Evolutionary conservation across 1,139 yeast genomes (phyloP).

Genomic region (Saccharomyces hybrid): DNA sequence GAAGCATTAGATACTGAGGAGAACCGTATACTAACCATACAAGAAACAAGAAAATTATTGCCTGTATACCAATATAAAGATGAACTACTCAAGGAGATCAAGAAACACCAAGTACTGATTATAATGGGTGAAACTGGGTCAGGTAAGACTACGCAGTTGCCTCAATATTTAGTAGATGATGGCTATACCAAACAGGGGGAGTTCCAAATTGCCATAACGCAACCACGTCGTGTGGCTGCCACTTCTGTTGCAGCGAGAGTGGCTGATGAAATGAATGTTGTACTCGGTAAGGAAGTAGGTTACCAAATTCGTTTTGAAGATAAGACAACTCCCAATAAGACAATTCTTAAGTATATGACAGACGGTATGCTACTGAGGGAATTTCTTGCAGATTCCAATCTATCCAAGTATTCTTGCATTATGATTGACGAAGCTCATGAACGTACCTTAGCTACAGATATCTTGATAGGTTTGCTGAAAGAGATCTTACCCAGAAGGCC

Average conservation of each 20-base stretch:
- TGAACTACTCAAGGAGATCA: conserved; percentile 50
- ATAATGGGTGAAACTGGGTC: conserved; percentile 98
- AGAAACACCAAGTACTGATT: conserved; percentile 66
- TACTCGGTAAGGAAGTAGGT: conserved; percentile 57
- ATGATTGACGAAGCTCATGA: conserved; percentile 98
- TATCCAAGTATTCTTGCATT: conserved; percentile 63
- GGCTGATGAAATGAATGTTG: conserved; percentile 55
- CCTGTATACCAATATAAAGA: conserved; percentile 67
- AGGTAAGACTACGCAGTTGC: conserved; percentile 92
- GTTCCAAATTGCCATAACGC: conserved; percentile 59
- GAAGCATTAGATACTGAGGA: conserved; percentile 38
- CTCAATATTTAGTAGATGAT: conserved; percentile 78
- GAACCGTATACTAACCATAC: conserved; percentile 35
- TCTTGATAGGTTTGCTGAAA: conserved; percentile 73
- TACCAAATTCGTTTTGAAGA: conserved; percentile 63
- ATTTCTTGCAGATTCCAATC: conserved; percentile 65
- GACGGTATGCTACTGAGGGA: conserved; percentile 92
- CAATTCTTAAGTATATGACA: conserved; percentile 69
- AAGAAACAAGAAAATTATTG: conserved; percentile 31
- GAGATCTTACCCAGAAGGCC: conserved; percentile 54
- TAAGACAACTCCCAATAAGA: conserved; percentile 41
- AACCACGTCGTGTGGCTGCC: conserved; percentile 71
- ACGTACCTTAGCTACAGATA: conserved; percentile 82
- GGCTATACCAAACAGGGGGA: conserved; percentile 53
- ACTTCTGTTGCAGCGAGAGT: conserved; percentile 63